Conservation (phyloP, 148 eudicot genomes). For the Arbutus unedo region DNA sequence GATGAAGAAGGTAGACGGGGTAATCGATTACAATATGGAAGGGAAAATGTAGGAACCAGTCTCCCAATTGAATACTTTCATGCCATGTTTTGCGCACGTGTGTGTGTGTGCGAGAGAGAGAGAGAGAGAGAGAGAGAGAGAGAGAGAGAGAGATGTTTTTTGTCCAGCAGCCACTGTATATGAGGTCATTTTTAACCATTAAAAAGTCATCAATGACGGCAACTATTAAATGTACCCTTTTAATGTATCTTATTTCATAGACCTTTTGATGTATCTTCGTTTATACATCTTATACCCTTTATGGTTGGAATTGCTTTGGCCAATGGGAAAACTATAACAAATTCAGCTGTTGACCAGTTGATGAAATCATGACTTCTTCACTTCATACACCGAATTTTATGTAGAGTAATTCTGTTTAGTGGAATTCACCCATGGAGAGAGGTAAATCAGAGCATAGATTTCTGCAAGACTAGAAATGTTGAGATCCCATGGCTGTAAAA, state of each 20-base stretch:
- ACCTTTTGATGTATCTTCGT: not conserved
- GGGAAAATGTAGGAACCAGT: too few species aligned
- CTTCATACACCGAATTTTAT: not conserved
- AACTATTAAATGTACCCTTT: not conserved
- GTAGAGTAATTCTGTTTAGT: not conserved
- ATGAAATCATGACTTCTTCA: conserved; percentile 1
- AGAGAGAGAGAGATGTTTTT: not conserved
- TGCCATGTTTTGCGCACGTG: not conserved
- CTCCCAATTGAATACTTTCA: conserved; percentile 6
- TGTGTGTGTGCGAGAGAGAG: too few species aligned
- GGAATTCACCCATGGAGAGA: not conserved
- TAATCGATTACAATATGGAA: not conserved
- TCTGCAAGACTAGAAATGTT: not conserved
- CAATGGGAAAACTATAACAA: not conserved
- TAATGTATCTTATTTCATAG: not conserved
- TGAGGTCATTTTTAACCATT: not conserved
- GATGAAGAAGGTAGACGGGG: not conserved
- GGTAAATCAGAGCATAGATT: not conserved
- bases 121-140: not conserved
- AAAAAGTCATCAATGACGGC: not conserved
- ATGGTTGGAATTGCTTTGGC: not conserved
- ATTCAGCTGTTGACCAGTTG: not conserved
- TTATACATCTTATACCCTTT: not conserved
- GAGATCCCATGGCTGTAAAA: not conserved
- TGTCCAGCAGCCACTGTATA: not conserved